Base-by-base conservation (phyloP, 306 rosid genomes). In the Prunus salicina region DNA sequence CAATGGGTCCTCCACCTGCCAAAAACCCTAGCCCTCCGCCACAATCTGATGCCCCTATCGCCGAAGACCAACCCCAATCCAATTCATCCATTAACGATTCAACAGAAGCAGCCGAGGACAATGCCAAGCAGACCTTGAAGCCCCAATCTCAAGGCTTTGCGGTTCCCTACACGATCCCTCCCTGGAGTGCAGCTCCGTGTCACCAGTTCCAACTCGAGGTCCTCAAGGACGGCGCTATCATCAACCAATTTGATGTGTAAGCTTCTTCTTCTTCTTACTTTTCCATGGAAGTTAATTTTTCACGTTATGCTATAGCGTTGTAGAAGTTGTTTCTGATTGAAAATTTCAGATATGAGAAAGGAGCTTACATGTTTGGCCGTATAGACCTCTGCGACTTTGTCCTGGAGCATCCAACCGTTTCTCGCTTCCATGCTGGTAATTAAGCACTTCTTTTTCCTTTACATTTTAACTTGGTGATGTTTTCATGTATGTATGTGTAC, bases 341-440 rank as follows among this genome's bases (percentile, higher is more conserved):
- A 55, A 41, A 19, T 79, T 53, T 58, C 81, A 93, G 97, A 73
- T 53, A 51, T 73, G 91, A 86, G 66, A 95, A 95, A 77, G 98
- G 98, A 32, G 97, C 98, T 9, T 95, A 89, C 83, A 92, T 92
- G 97, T 95, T 95, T 65, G 98, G 98, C 67, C 90, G 97, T 38
- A 88, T 89, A 72, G 96, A 95, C 77, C 85, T 95, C 56, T 95
- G 97, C 52, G 98, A 95, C 74, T 94, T 94, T 79, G 81, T 89
- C 12, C 91, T 94, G 50, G 97, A 94, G 75, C 98, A 94, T 61
- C 91, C 95, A 0, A 90, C 94, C 12, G 87, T 94, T 84, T 94
- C 98, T 41, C 87, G 97, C 69, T 94, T 94, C 81, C 98, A 94
- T 77, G 93, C 98, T 18, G 97, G 98, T 60, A 25, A 60, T 60